Base-by-base conservation (phyloP, 2,329 filamentous ascomycete species). In the Neopestalotiopsis sp. region DNA sequence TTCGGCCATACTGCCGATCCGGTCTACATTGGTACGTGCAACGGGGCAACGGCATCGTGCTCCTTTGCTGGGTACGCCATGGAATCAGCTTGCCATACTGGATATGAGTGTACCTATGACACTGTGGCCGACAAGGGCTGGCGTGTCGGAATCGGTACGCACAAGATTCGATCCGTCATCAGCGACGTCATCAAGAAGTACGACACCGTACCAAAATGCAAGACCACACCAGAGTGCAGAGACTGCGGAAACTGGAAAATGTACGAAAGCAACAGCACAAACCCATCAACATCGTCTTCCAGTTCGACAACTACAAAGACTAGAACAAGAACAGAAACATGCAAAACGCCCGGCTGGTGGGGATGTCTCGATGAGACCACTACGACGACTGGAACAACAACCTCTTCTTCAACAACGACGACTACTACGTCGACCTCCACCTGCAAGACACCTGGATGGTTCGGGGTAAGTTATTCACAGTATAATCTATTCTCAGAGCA, bases 1-100 rank as follows among this genome's bases (percentile, higher is more conserved):
- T 95, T 98, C 78, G 96, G 96, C 4, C 95, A 98, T 76, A 98
- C 94, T 0, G 96, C 96, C 0, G 96, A 99, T 79, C 96, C 96
- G 0, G 91, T 99, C 42, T 99, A 92, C 76, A 95, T 98, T 83
- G 96, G 96, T 40, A 93, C 91, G 0, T 98, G 96, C 81, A 98
- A 97, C 76, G 93, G 93, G 40, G 94, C 93, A 2, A 94, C 93
- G 2, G 95, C 95, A 2, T 90, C 92, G 12, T 98, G 96, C 80
- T 96, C 95, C 0, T 90, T 97, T 76, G 95, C 91, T 1, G 96
- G 96, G 0, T 99, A 98, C 78, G 95, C 96, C 1, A 88, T 99
- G 85, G 94, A 99, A 80, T 92, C 94, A 13, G 87, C 91, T n/a
- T 99, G 96, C 74, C 96, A 98, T 75, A 92, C 94, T 0, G 96